phyloP scores from a whole-genome alignment of 2,329 filamentous ascomycete genomes.

The Coccinonectria pachysandricola region DNA sequence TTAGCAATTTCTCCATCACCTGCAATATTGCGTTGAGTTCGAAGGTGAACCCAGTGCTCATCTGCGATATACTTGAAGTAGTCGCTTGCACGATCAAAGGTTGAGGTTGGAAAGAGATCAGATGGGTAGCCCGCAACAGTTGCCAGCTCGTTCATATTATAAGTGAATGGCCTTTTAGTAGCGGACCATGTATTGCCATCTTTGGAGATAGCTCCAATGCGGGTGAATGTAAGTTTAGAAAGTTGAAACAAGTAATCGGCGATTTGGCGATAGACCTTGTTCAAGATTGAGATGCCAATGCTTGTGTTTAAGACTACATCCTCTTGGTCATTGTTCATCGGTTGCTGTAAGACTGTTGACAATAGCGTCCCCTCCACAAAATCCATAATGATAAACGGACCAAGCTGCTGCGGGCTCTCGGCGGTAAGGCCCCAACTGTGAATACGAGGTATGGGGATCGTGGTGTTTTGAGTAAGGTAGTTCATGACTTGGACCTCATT shows the following conservation, averaged over 20 bases:
- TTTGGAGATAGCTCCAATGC: constrained; percentile 25
- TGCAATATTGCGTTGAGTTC: constrained; percentile 22
- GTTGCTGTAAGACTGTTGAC: constrained; percentile 15
- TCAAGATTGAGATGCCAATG: constrained; percentile 12
- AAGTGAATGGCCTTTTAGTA: constrained; percentile 25
- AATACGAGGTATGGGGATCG: constrained; percentile 21
- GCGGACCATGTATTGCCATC: constrained; percentile 20
- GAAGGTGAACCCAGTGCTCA: constrained; percentile 18
- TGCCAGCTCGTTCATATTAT: constrained; percentile 29
- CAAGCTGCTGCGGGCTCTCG: constrained; percentile 21
- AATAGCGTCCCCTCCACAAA: constrained; percentile 18
- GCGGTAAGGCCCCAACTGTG: constrained; percentile 17
- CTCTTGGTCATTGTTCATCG: constrained; percentile 14
- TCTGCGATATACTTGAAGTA: constrained; percentile 21
- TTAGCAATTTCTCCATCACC: constrained; percentile 16
- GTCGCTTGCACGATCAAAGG: constrained; percentile 21
- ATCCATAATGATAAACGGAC: constrained; percentile 25
- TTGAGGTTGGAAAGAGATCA: constrained; percentile 17
- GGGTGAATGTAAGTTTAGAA: constrained; percentile 20
- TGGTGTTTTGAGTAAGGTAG: constrained; percentile 19
- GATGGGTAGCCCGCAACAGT: constrained; percentile 22
- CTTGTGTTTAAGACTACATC: constrained; percentile 10
- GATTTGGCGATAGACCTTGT: constrained; percentile 15
- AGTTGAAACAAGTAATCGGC: constrained; percentile 19
- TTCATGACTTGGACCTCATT: constrained; percentile 20